phyloP scores from a whole-genome alignment of 805 yeast genomes.

The Helenozyma rhizophorensis region DNA sequence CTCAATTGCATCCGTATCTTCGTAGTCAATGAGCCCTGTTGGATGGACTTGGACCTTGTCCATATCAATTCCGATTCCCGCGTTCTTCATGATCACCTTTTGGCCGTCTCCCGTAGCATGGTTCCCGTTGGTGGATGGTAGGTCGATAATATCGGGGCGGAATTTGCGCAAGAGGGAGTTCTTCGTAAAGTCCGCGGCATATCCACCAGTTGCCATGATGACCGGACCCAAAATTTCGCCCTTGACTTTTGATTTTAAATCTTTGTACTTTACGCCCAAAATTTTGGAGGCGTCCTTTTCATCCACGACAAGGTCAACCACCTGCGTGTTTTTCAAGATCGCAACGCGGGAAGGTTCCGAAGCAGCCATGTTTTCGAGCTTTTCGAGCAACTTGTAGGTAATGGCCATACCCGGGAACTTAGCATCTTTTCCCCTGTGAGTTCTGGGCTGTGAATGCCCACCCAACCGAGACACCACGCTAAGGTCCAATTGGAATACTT shows the following conservation, averaged over 20 bases:
- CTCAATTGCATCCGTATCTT: slow-evolving; percentile 40
- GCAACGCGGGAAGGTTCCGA: slow-evolving; percentile 35
- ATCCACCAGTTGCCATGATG: slow-evolving; percentile 61
- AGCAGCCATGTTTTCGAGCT: slow-evolving; percentile 14
- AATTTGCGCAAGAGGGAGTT: slow-evolving; percentile 50
- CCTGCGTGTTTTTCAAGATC: slow-evolving; percentile 23
- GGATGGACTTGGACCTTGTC: slow-evolving; percentile 69
- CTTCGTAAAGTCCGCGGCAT: slow-evolving; percentile 58
- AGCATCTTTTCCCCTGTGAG: slow-evolving; percentile 72
- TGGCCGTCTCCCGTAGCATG: slow-evolving; percentile 66
- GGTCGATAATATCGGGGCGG: slow-evolving; percentile 52
- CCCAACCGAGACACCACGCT: slow-evolving; percentile 72
- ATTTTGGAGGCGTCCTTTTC: slow-evolving; percentile 13
- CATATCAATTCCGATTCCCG: slow-evolving; percentile 56
- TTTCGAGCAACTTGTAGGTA: slow-evolving; percentile 38
- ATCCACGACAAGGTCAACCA: slow-evolving; percentile 39
- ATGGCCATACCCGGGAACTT: slow-evolving; percentile 66
- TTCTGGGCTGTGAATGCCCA: slow-evolving; percentile 76
- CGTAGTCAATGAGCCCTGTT: slow-evolving; percentile 53
- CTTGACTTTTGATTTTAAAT: slow-evolving; percentile 28
- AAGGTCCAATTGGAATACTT: slow-evolving; percentile 56
- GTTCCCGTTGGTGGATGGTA: slow-evolving; percentile 58
- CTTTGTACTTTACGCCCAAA: slow-evolving; percentile 23
- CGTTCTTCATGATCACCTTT: slow-evolving; percentile 45
- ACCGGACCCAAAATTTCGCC: slow-evolving; percentile 49